Base-by-base conservation (phyloP, 2,329 filamentous ascomycete genomes). In the Lasiodiplodia theobromae region DNA sequence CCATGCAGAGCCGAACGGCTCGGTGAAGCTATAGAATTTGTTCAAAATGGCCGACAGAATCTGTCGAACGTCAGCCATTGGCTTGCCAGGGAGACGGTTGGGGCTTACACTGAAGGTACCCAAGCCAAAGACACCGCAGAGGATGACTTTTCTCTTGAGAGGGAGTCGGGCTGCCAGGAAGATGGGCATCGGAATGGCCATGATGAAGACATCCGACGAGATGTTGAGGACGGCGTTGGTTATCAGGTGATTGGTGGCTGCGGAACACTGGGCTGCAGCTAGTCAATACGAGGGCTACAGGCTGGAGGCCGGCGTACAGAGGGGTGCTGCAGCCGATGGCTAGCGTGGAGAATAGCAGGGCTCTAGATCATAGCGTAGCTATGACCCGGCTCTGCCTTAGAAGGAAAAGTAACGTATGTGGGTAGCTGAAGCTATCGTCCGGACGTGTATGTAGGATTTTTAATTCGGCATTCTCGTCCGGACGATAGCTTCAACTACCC, bases 21-120 rank as follows among this genome's bases (percentile, higher is more conserved):
- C 77, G 18, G 78, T 83, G 69, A 90, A 88, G 54, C 86, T 87
- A 77, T 88, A 88, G 73, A 87, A 87, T 69, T 89, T 88, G 78
- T 88, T 89, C 18, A 90, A 78, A 6, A 86, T 82, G 12, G 87
- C 86, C 21, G 57, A 69, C 16, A 66, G 37, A 34, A 64, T 64
- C 60, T 64, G 23, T 23, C 4, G n/a, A 31, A 21, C 47, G 44
- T 54, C 16, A 25, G 53, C 11, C 54, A 31, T 67, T 14, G 23
- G 18, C 21, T 23, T 16, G 23, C 14, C n/a, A 37, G 21, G 11
- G 8, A n/a, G 8, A n/a, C 68, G 73, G 68, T 69, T 4, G 47
- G 31, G 3, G n/a, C 60, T n/a, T 52, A 52, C 60, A 25, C 60
- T 64, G 28, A 64, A 64, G 31, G 73, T 71, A 38, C 88, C 88